A percentile compares a stretch with the other conserved stretches of the same genome.
Conservation (phyloP, 1,284 basidiomycete species). For the Pseudozyma flocculosa region DNA sequence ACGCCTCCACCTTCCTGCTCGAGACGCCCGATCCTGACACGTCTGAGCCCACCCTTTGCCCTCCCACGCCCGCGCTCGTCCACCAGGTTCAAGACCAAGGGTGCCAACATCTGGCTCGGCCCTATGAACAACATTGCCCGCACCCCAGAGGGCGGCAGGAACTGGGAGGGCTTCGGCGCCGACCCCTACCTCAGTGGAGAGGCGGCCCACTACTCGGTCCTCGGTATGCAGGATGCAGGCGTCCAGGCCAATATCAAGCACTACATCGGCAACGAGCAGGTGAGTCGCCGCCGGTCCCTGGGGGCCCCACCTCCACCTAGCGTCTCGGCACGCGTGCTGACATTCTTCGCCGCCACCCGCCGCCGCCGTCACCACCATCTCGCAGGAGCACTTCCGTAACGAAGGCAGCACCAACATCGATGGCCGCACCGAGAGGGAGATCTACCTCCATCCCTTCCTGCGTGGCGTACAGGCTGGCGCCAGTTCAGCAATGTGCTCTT, state of each 20-base stretch:
- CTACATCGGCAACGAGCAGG: conserved; percentile 48
- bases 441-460: conserved; percentile 53
- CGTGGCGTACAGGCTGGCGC: conserved; percentile 60
- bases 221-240: conserved; percentile 47
- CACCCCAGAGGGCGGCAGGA: conserved; percentile 70
- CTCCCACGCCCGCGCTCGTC: no score
- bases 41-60: no score
- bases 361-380: no score
- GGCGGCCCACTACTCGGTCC: conserved; percentile 40
- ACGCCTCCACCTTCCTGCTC: no score
- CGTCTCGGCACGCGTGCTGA: no score
- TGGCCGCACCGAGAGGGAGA: conserved; percentile 69
- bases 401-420: conserved; percentile 62
- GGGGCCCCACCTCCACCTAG: no score
- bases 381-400: conserved; percentile 55
- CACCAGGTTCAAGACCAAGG: conserved; percentile 70
- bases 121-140: conserved; percentile 61
- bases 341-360: no score
- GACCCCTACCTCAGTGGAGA: conserved; percentile 52
- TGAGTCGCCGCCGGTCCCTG: no score
- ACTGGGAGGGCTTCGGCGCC: conserved; percentile 69
- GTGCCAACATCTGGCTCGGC: conserved; percentile 71
- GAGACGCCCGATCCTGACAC: no score
- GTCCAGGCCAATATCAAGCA: conserved; percentile 59
- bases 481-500: conserved; percentile 59